Base-by-base conservation (phyloP, 2,329 filamentous ascomycete species). In the Ceratocystis papillata region DNA sequence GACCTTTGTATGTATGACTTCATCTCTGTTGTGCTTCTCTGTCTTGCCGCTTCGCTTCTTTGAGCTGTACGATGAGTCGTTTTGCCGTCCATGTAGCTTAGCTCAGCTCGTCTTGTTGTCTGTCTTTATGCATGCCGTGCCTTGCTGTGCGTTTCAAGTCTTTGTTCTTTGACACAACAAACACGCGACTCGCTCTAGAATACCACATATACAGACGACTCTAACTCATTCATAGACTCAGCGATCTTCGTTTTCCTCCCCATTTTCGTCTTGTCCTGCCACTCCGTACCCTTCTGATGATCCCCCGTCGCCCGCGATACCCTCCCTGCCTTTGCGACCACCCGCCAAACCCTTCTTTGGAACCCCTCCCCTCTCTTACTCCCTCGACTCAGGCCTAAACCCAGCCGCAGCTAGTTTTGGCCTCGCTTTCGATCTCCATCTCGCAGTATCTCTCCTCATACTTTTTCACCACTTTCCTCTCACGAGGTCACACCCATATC, bases 91-190 rank as follows among this genome's bases (percentile, higher is more conserved):
- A 53, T 20, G 15, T 30, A 15, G 22, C 22, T 55, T 17, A 25
- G 50, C 53, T 10, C 30, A 22, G 53, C 22, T 55, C 50, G 10
- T 17, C 25, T 7, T 53, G 20, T 2, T 53, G 20, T 55, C 25
- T 30, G 22, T 57, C 3, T n/a, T 8, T 10, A 57, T 57, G 53
- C 53, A 30, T 30, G 37, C 37, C 12, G 37, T 41, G 37, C 37
- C 37, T 41, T 41, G 37, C 37, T 41, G 53, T 57, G 53, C 53
- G 53, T 57, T 57, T 57, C 53, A 57, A 28, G 25, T 28, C 30
- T n/a, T 33, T n/a, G 25, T 30, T 15, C 53, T 57, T 57, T 57
- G 53, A 57, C 53, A 28, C 53, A 57, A 28, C 53, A 57, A 30
- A 30, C 25, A 30, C 53, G 53, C 53, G 12, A 57, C 7, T 12